These are phyloP conservation scores for Forsythia viridissima DNA, from an alignment of 257 asterid species.

Conservation along the genomic window DNA sequence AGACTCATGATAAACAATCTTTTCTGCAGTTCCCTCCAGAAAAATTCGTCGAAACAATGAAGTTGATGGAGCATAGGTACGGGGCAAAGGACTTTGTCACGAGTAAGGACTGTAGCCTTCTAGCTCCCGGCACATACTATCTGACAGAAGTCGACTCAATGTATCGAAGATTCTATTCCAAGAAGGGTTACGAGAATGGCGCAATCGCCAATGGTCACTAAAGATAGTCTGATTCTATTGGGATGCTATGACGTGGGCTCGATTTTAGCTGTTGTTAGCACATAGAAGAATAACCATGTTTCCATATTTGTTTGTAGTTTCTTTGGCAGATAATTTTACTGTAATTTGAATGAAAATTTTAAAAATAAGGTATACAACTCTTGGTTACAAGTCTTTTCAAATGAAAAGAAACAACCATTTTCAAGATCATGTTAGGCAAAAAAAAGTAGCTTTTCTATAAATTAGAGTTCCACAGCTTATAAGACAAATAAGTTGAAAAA, in stretches of 20 bases:
- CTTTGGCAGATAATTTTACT: constrained; percentile 5
- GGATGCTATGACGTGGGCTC: constrained; percentile 27
- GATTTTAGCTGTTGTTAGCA: constrained; percentile 33
- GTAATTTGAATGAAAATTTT: not conserved
- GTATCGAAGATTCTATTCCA: constrained; percentile 81
- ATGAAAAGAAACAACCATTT: too few relatives aligned
- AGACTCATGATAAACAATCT: not conserved
- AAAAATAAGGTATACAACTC: too few relatives aligned
- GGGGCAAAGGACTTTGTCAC: constrained; percentile 86
- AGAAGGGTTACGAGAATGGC: constrained; percentile 65
- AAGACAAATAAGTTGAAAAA: too few relatives aligned
- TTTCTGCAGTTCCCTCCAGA: constrained; percentile 72
- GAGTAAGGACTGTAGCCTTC: constrained; percentile 80
- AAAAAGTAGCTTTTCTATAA: too few relatives aligned
- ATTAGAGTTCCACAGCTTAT: too few relatives aligned
- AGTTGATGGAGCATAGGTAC: constrained; percentile 94
- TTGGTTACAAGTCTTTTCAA: too few relatives aligned
- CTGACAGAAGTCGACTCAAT: constrained; percentile 92
- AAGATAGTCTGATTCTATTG: constrained; percentile 22
- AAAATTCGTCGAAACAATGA: constrained; percentile 78
- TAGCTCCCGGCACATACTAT: constrained; percentile 80
- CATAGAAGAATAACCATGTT: constrained; percentile 34
- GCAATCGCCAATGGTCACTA: constrained; percentile 70
- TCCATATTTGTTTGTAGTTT: constrained; percentile 9
- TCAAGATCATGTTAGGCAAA: too few relatives aligned